Percentiles rank a stretch among this genome's conserved stretches.
phyloP scores from a whole-genome alignment of 495 filamentous ascomycete genomes.

The Chaetomium fimeti region DNA sequence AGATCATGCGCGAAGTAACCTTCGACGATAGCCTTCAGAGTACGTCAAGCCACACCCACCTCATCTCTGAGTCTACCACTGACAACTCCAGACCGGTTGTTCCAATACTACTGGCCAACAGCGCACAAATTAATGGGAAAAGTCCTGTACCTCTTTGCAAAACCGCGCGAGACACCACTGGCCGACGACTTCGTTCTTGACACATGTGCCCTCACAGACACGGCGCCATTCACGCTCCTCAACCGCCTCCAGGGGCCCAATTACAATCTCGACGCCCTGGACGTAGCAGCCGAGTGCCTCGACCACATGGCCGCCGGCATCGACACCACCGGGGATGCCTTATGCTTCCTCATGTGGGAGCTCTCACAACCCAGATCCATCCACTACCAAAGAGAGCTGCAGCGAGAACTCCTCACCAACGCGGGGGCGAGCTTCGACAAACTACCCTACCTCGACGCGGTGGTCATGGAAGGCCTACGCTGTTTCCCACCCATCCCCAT shows the following conservation, averaged over 20 bases:
- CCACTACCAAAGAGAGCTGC: constrained; percentile 47
- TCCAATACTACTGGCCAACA: constrained; percentile 42
- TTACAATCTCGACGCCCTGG: constrained; percentile 36
- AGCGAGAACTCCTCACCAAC: constrained; percentile 47
- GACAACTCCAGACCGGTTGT: constrained; percentile 43
- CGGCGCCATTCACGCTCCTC: constrained; percentile 47
- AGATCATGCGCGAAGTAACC: constrained; percentile 63
- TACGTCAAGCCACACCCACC: constrained; percentile 30
- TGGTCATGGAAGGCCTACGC: constrained; percentile 59
- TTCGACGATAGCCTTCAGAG: constrained; percentile 64
- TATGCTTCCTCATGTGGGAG: constrained; percentile 67
- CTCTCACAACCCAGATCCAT: constrained; percentile 55
- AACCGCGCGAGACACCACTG: constrained; percentile 47
- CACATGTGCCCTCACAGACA: constrained; percentile 36
- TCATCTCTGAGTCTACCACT: neutral
- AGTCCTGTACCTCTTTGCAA: constrained; percentile 43
- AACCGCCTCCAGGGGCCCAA: constrained; percentile 40
- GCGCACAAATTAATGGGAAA: constrained; percentile 41
- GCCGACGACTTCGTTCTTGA: constrained; percentile 46
- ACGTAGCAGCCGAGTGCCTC: constrained; percentile 49
- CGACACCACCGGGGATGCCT: constrained; percentile 63
- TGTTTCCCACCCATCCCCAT: constrained; percentile 65
- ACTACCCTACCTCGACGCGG: constrained; percentile 59
- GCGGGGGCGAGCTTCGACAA: constrained; percentile 46
- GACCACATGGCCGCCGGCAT: constrained; percentile 62